Conservation (phyloP, 179 eudicot species). For the Silene noctiflora region DNA sequence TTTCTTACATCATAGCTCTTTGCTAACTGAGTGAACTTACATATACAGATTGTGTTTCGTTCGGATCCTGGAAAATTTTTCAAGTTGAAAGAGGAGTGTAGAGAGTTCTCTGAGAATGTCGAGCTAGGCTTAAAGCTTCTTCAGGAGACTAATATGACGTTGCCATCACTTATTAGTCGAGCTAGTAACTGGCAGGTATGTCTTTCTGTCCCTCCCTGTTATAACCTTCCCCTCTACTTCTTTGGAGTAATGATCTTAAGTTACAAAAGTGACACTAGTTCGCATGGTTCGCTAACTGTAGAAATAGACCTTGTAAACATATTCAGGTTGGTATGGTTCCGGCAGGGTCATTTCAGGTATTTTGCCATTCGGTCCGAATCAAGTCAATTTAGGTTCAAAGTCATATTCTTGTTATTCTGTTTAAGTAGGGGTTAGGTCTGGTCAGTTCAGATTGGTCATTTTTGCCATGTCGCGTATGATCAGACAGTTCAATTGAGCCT, state of each 20-base stretch:
- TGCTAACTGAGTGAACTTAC: constrained; percentile 16
- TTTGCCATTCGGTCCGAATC: no score
- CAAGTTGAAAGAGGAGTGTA: constrained; percentile 68
- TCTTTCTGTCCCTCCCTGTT: constrained; percentile 4
- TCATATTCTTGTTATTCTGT: no score
- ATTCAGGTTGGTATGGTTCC: no score
- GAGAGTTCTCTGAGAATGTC: constrained; percentile 52
- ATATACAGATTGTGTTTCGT: constrained; percentile 68
- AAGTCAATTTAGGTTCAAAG: no score
- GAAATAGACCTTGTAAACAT: no score
- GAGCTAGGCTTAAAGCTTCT: constrained; percentile 34
- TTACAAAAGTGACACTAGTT: background rate
- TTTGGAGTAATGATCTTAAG: background rate
- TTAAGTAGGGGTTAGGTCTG: no score
- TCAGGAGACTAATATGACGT: constrained; percentile 32
- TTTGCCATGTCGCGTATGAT: background rate
- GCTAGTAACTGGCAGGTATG: constrained; percentile 81
- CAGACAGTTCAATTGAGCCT: background rate
- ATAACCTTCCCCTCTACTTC: background rate
- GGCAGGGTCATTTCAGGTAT: no score
- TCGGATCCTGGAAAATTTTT: constrained; percentile 61
- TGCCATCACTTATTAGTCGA: constrained; percentile 39
- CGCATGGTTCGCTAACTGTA: background rate
- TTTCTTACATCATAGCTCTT: background rate
- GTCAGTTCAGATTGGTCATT: no score